These are phyloP conservation scores for Mycena haematopus DNA, from an alignment of 768 basidiomycete species.

Conservation along the genomic window DNA sequence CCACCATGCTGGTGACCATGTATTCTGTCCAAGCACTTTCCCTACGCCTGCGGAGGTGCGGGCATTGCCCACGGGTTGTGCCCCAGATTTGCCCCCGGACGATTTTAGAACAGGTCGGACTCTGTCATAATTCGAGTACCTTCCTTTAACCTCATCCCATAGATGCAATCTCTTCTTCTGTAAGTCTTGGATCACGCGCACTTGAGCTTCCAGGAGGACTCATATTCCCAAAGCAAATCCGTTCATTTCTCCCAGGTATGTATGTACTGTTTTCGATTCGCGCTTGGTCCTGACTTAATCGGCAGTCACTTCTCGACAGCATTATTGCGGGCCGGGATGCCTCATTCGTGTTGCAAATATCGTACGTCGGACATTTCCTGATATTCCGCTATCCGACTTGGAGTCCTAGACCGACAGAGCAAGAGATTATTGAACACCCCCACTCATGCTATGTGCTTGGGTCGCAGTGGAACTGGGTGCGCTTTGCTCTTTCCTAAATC, in stretches of 20 bases:
- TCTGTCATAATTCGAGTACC: background rate
- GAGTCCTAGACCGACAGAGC: constrained; percentile 49
- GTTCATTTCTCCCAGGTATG: constrained; percentile 48
- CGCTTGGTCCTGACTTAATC: background rate
- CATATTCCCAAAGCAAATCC: constrained; percentile 46
- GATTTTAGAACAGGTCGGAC: constrained; percentile 54
- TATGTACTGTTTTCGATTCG: background rate
- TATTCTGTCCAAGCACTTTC: constrained; percentile 61
- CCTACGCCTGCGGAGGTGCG: constrained; percentile 43
- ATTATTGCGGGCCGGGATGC: constrained; percentile 59
- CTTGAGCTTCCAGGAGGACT: background rate
- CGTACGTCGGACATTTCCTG: constrained; percentile 38
- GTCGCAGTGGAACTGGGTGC: constrained; percentile 78
- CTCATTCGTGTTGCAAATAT: constrained; percentile 50
- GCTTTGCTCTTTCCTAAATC: constrained; percentile 13
- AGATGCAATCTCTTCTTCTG: constrained; percentile 70
- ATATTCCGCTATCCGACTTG: background rate
- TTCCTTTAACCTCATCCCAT: constrained; percentile 4
- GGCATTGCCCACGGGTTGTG: constrained; percentile 22
- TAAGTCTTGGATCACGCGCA: constrained; percentile 37
- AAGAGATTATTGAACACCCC: constrained; percentile 62
- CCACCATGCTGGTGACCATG: constrained; percentile 42
- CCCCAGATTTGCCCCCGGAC: constrained; percentile 47
- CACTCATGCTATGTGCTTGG: constrained; percentile 71
- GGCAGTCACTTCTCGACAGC: constrained; percentile 43